Conservation (phyloP, 768 basidiomycete genomes). For the Mycena latifolia region DNA sequence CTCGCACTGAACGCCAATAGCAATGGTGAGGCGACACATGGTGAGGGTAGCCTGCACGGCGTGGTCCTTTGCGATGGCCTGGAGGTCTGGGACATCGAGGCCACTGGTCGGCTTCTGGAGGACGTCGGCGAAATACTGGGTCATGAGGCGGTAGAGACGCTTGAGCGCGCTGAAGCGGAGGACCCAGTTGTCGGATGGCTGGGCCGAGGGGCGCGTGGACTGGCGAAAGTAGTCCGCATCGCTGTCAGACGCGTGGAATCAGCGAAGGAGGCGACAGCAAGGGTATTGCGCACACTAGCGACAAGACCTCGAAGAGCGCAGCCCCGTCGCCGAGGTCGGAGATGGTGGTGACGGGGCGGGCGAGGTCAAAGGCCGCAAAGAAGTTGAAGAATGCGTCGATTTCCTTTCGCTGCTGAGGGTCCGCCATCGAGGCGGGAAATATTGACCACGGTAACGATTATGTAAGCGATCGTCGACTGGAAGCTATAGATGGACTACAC, state of each 20-base stretch:
- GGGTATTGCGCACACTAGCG: conserved; percentile 70
- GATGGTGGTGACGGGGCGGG: conserved; percentile 69
- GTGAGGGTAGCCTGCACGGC: conserved; percentile 73
- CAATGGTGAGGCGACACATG: conserved; percentile 86
- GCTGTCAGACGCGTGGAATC: conserved; percentile 52
- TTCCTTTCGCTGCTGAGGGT: conserved; percentile 65
- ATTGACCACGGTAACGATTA: neutral
- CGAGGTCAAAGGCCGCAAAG: conserved; percentile 79
- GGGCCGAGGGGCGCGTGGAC: conserved; percentile 66
- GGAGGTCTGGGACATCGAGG: conserved; percentile 90
- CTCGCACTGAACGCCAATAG: conserved; percentile 90
- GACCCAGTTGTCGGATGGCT: conserved; percentile 90
- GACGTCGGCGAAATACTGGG: conserved; percentile 88
- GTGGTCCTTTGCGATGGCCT: conserved; percentile 85
- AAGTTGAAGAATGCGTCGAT: conserved; percentile 87
- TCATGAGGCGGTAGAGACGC: conserved; percentile 88
- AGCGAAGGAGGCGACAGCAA: conserved; percentile 16
- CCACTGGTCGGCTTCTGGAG: conserved; percentile 83
- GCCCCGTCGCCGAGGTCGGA: conserved; percentile 86
- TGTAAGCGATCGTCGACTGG: neutral
- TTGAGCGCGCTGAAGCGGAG: conserved; percentile 87
- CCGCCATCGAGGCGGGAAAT: conserved; percentile 37
- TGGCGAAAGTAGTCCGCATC: conserved; percentile 85
- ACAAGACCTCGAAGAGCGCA: conserved; percentile 80
- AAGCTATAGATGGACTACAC: no score